Conservation (phyloP, 306 rosid genomes). For the Fragaria vesca region DNA sequence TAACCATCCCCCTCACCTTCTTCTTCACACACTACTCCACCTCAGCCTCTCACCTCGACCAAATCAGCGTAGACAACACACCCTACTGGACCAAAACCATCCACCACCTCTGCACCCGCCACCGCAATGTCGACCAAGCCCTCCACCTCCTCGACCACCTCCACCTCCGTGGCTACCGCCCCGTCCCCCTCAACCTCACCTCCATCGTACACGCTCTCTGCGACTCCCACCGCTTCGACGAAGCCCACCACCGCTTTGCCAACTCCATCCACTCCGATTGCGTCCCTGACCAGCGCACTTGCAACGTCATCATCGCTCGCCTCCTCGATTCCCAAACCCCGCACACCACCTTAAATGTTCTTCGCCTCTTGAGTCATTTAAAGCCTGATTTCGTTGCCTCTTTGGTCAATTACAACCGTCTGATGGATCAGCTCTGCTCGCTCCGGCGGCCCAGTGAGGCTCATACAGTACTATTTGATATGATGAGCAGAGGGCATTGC, state of each 20-base stretch:
- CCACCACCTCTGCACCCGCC: slow-evolving; percentile 38
- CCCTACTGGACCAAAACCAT: slow-evolving; percentile 50
- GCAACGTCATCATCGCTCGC: slow-evolving; percentile 72
- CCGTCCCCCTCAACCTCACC: slow-evolving; percentile 43
- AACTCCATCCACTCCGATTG: slow-evolving; percentile 47
- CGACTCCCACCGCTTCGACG: slow-evolving; percentile 59
- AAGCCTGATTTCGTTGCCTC: slow-evolving; percentile 74
- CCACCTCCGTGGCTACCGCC: slow-evolving; percentile 44
- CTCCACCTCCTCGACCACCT: slow-evolving; percentile 50
- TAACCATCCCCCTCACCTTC: slow-evolving; percentile 17
- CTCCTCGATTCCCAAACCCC: slow-evolving; percentile 58
- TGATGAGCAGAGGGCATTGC: slow-evolving; percentile 64
- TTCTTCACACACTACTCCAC: slow-evolving; percentile 17
- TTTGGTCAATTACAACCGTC: slow-evolving; percentile 63
- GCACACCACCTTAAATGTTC: slow-evolving; percentile 37
- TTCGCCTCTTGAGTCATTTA: slow-evolving; percentile 29
- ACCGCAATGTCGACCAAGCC: slow-evolving; percentile 45
- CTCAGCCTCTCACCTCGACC: neutral
- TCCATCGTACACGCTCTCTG: slow-evolving; percentile 66
- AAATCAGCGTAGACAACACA: slow-evolving; percentile 31
- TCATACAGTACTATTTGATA: slow-evolving; percentile 61
- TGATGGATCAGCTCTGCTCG: slow-evolving; percentile 76
- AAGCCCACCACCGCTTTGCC: slow-evolving; percentile 61
- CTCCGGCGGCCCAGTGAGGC: slow-evolving; percentile 47
- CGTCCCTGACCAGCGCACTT: slow-evolving; percentile 75